phyloP scores from a whole-genome alignment of 345 rosid species.

The Moringa oleifera region DNA sequence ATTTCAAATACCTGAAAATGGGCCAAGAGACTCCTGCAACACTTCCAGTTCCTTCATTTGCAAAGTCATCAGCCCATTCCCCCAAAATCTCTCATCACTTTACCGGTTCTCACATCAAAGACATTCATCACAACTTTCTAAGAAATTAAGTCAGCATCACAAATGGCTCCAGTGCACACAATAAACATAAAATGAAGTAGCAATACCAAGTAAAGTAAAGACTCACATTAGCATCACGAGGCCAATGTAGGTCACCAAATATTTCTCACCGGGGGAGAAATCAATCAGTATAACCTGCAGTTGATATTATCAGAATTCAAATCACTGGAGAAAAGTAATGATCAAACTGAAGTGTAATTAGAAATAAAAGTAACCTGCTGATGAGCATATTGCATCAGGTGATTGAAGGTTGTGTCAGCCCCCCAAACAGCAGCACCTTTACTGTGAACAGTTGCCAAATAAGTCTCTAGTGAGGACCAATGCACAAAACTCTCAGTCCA shows the following conservation, averaged over 20 bases:
- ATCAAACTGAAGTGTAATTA: too few species aligned
- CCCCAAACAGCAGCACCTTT: slow-evolving; percentile 99
- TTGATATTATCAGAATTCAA: slow-evolving; percentile 1
- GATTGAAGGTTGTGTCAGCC: slow-evolving; percentile 75
- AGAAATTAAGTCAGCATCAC: slow-evolving; percentile 13
- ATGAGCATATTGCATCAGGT: slow-evolving; percentile 90
- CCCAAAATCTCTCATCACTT: slow-evolving; percentile 87
- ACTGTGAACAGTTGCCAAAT: slow-evolving; percentile 89
- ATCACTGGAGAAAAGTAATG: too few species aligned
- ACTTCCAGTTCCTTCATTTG: slow-evolving; percentile 82
- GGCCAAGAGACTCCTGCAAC: slow-evolving; percentile 93
- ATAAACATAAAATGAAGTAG: neutral
- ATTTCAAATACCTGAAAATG: slow-evolving; percentile 70
- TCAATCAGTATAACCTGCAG: slow-evolving; percentile 79
- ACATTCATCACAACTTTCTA: slow-evolving; percentile 80
- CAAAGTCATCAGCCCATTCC: slow-evolving; percentile 94
- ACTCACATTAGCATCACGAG: slow-evolving; percentile 86
- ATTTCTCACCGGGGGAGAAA: slow-evolving; percentile 91
- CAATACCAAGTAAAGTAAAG: slow-evolving; percentile 3
- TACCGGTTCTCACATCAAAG: slow-evolving; percentile 89
- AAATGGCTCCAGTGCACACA: neutral
- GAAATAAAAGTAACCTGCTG: slow-evolving; percentile 55
- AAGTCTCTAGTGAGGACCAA: slow-evolving; percentile 95
- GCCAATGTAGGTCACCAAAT: slow-evolving; percentile 85
- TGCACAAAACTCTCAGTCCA: slow-evolving; percentile 97